Evolutionary conservation across 305 asterid species (phyloP), one percentile per base, ranked within the genome.

Genomic region (Fraxinus dipetala): DNA sequence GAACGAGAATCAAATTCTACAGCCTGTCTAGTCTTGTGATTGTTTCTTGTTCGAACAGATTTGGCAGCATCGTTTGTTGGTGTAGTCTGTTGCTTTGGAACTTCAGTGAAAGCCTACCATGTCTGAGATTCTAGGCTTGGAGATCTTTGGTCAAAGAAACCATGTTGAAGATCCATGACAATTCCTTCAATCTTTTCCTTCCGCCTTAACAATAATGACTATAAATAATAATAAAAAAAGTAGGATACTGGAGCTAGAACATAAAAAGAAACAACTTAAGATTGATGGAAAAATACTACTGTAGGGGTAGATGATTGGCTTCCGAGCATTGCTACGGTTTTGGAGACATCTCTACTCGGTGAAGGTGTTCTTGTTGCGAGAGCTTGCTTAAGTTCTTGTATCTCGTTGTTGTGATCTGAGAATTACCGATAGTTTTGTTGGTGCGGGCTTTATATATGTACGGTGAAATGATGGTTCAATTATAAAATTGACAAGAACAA

Each of bases 401-500:
- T 88, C 89, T 95, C 99, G 97, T 67, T 97, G 81, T 83, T 95
- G 99, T 16, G 97, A 94, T 82, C 97, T 89, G 83, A 98, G 94
- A 80, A 95, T 95, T 59, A 95, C 93, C 5, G 97, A 86, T 79
- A 95, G 95, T 79, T 94, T 95, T 83, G 28, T 26, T 26, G 28
- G 28, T 1, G 1, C 28, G 28, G 28, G 28, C 28, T 26, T 26
- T 26, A 26, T 26, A 1, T 26, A 26, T 26, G 1, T 26, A 1
- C 28, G 28, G 28, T 26, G 28, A 26, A 26, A 26, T 26, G 28
- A 26, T 26, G 28, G 28, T 26, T 26, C 1, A 26, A 26, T 26
- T 26, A 26, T 26, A 26, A 26, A 26, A 26, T 26, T 1, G 28
- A 26, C 28, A 26, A 26, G 28, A 26, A 26, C 28, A 26, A 26